These are phyloP conservation scores for Neurospora hispaniola DNA, from an alignment of 495 filamentous ascomycete genomes.

Conservation along the genomic window DNA sequence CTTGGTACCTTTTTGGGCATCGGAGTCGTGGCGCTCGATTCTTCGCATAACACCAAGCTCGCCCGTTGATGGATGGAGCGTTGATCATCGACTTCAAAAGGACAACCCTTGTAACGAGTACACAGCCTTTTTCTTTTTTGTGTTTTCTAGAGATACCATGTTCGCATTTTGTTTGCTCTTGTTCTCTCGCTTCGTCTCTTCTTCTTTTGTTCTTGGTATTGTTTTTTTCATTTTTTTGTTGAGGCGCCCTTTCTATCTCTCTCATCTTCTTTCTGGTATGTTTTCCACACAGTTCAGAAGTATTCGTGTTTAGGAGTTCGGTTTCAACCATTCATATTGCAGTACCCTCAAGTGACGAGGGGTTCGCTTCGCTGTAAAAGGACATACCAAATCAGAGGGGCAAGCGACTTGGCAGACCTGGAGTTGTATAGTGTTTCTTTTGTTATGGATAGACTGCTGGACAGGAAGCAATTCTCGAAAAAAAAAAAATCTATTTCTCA, in stretches of 20 bases:
- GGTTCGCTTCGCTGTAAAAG: background rate
- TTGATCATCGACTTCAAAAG: background rate
- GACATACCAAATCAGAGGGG: background rate
- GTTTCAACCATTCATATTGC: background rate
- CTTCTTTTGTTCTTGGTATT: background rate
- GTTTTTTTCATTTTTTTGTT: background rate
- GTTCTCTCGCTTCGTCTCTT: background rate
- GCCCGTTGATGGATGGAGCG: background rate
- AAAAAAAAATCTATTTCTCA: background rate
- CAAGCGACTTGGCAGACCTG: background rate
- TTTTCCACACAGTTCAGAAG: background rate
- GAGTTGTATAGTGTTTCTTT: background rate
- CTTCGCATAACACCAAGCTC: background rate
- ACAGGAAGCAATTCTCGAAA: background rate
- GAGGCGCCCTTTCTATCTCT: background rate
- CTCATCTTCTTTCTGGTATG: constrained; percentile 9
- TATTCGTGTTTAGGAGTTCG: background rate
- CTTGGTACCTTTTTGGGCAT: background rate
- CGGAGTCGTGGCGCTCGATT: background rate
- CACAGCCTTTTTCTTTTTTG: background rate
- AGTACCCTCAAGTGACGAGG: background rate
- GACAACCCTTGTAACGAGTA: background rate
- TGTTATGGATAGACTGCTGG: background rate
- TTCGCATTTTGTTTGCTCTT: background rate
- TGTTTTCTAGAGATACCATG: background rate